Base-by-base conservation (phyloP, 2,329 filamentous ascomycete genomes). In the Reticulascus tulasneorum region DNA sequence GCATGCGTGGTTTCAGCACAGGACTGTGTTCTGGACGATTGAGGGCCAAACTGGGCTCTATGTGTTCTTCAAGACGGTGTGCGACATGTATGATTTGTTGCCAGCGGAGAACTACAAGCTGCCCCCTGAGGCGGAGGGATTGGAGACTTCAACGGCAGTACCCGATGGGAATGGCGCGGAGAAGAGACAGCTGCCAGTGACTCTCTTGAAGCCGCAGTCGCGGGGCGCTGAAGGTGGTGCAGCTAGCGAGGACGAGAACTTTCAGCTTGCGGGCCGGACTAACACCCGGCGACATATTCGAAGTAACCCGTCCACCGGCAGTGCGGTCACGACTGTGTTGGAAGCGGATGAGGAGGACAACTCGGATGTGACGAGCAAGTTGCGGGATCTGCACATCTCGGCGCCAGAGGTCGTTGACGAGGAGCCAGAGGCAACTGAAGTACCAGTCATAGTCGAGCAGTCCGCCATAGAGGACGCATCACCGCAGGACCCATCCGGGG, bases 1-100 rank as follows among this genome's bases (percentile, higher is more conserved):
- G 29, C 93, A 98, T 58, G 93, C 93, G 7, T 98, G 93, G 93
- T 98, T 96, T 60, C 89, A 96, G 64, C 93, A 98, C 60, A 79
- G 90, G 29, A 84, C 85, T 37, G 87, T 96, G 35, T 98, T 97
- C 60, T 97, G 91, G 89, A 81, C 86, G 25, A 84, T 97, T 2
- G 93, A 98, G 64, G 78, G 79, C 9, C 80, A 89, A 57, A 88
- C 87, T n/a, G 93, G 93, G 1, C 67, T 98, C 9, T 98, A 98
- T 58, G 79, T 94, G 39, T 84, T 98, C 54, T 98, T 97, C 73
- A 97, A 96, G 72, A 93, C 85, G 0, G 90, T 97, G 16, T 97
- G 91, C 61, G 93, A 98, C 58, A 75, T 84, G 50, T 96, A 95
- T 61, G 83, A 84, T 48, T 72, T 97, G 42, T 80, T 98, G 20